Evolutionary conservation across 2,329 filamentous ascomycete species (phyloP), one percentile per base, ranked within the genome.

Genomic region (Mycosphaerella sp.): DNA sequence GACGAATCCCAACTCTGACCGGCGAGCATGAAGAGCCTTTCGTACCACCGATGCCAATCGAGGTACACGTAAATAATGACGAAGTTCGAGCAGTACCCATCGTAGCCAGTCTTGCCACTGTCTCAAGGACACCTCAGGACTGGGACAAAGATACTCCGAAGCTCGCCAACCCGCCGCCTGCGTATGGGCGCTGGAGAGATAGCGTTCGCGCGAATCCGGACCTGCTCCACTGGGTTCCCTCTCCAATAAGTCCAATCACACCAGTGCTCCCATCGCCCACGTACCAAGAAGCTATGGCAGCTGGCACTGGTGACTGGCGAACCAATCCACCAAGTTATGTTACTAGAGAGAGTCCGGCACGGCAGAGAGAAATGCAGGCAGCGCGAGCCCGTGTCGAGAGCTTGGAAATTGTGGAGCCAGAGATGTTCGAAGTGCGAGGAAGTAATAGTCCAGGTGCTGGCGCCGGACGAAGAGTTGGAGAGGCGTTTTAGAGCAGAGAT

Each of bases 201-300:
- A 91, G 85, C 63, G 87, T 93, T 80, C 78, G 87, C 42, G 85
- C 89, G 28, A 86, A 95, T 62, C 89, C 89, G 1, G 81, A 91
- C 63, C 75, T 88, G 12, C 75, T 95, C 21, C 89, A 86, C 66
- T 94, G 88, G 88, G 49, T 58, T 3, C 58, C 60, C 1, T 61
- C 59, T 10, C 62, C 62, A 3, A 52, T 56, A 2, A 57, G 45
- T 25, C 55, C 58, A 21, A 53, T 46, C n/a, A 59, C 55, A 16
- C 57, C 60, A 4, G 56, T 43, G 10, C 39, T 66, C 44, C 64
- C 63, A 1, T 64, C 62, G 2, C 65, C 65, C 7, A 65, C 59
- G 4, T 67, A 67, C 51, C 63, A 64, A 42, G 62, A 66, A 41
- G 61, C 57, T 10, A 58, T 63, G 54, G 48, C 52, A 6, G 57